phyloP scores from a whole-genome alignment of 1,284 basidiomycete species.

The Irpex lacteus region DNA sequence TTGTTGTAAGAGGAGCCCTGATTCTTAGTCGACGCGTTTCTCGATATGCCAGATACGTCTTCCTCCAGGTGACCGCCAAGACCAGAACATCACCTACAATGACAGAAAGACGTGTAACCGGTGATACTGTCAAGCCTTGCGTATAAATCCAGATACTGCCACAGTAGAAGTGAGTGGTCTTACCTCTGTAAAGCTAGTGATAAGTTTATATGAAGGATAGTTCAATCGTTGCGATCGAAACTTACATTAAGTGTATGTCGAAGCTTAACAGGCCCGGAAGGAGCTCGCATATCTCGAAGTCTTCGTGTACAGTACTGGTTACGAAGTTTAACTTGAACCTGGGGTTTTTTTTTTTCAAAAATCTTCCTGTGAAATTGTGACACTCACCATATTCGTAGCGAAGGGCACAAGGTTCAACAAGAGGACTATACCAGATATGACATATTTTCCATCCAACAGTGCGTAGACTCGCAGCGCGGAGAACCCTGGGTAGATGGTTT shows the following conservation, averaged over 20 bases:
- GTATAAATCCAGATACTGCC: too few relatives aligned
- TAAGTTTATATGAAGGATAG: too few relatives aligned
- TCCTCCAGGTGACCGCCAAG: not conserved
- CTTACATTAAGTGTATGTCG: too few relatives aligned
- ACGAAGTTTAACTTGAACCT: not conserved
- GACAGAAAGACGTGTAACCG: not conserved
- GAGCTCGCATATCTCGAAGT: too few relatives aligned
- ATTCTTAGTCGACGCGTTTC: not conserved
- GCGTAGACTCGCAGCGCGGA: not conserved
- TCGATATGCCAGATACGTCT: not conserved
- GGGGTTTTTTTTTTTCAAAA: not conserved
- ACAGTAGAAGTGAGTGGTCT: too few relatives aligned
- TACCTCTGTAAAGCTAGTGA: too few relatives aligned
- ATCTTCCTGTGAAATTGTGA: not conserved
- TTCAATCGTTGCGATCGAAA: too few relatives aligned
- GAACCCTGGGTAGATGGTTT: not conserved
- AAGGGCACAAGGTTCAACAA: not conserved
- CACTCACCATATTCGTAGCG: not conserved
- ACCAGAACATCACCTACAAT: not conserved
- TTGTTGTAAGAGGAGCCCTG: not conserved
- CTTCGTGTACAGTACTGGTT: not conserved
- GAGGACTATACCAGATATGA: not conserved
- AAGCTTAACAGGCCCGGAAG: too few relatives aligned
- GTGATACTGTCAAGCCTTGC: not conserved
- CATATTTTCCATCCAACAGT: not conserved